A percentile compares a stretch with the other conserved stretches of the same genome.
Conservation (phyloP, 2,329 filamentous ascomycete genomes). For the Sordariomycetes sp. region DNA sequence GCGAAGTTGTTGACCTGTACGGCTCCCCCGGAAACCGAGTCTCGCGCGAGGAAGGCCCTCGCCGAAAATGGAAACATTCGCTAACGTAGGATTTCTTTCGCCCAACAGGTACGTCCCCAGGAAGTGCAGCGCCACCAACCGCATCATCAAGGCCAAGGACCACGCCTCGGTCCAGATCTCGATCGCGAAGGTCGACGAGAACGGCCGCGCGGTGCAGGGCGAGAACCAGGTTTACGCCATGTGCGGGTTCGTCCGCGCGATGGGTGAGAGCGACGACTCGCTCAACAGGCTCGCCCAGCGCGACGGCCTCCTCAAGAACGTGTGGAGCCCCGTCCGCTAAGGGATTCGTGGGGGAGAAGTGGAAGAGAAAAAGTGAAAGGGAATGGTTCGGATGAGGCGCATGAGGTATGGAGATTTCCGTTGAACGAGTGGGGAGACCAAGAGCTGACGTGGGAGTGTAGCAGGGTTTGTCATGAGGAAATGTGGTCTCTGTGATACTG, state of each 20-base stretch:
- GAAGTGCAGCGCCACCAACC: slow-evolving; percentile 98
- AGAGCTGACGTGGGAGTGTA: neutral
- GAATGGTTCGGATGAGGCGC: neutral
- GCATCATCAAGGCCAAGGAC: slow-evolving; percentile 99
- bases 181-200: slow-evolving; percentile 97
- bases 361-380: neutral
- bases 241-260: slow-evolving; percentile 92
- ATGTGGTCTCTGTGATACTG: slow-evolving; percentile 19
- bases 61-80: slow-evolving; percentile 4
- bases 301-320: slow-evolving; percentile 92
- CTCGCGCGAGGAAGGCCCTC: neutral
- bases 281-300: slow-evolving; percentile 93
- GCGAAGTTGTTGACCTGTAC: slow-evolving; percentile 98
- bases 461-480: neutral
- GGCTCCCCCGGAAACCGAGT: slow-evolving; percentile 23
- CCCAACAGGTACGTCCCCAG: slow-evolving; percentile 78
- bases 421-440: neutral
- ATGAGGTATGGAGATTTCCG: neutral
- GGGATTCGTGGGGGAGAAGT: slow-evolving; percentile 6
- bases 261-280: slow-evolving; percentile 96
- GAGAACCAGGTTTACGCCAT: slow-evolving; percentile 98
- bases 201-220: slow-evolving; percentile 83
- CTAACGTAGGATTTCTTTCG: slow-evolving; percentile 14
- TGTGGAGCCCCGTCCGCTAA: slow-evolving; percentile 75
- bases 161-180: slow-evolving; percentile 97